Percentiles rank a stretch among this genome's conserved stretches.
phyloP scores from a whole-genome alignment of 768 basidiomycete species.

The Lentinus brumalis region DNA sequence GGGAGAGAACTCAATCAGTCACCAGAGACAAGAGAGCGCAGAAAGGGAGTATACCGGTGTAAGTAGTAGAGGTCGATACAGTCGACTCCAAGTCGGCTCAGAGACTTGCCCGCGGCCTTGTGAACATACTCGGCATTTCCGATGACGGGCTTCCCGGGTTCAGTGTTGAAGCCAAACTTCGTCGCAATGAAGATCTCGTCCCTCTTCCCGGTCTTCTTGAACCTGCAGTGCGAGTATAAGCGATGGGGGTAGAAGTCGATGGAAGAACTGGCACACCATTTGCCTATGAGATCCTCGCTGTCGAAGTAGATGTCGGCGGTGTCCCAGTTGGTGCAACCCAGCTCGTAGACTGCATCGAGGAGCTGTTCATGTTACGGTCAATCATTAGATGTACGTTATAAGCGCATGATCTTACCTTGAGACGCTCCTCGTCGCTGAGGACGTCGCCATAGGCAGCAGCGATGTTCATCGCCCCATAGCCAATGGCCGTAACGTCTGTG shows the following conservation, averaged over 20 bases:
- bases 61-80: conserved; percentile 43
- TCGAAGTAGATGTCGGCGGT: conserved; percentile 43
- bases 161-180: conserved; percentile 49
- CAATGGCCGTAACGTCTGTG: conserved; percentile 49
- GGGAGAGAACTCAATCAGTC: conserved; percentile 21
- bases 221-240: conserved; percentile 33
- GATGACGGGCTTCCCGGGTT: conserved; percentile 25
- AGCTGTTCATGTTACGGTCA: conserved; percentile 30
- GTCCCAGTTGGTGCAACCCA: conserved; percentile 48
- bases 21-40: conserved; percentile 21
- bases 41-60: conserved; percentile 31
- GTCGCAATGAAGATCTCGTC: conserved; percentile 62
- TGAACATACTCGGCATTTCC: conserved; percentile 45
- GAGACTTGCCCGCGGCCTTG: conserved; percentile 39
- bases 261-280: conserved; percentile 30
- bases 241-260: background rate
- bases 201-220: conserved; percentile 53
- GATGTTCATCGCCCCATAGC: conserved; percentile 64
- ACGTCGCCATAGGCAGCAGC: conserved; percentile 47
- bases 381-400: background rate
- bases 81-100: conserved; percentile 40
- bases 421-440: conserved; percentile 55
- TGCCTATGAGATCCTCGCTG: conserved; percentile 44
- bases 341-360: conserved; percentile 40
- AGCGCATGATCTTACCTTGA: conserved; percentile 43